A percentile compares a stretch with the other conserved stretches of the same genome.
These are phyloP conservation scores for Rhodotorula sp. DNA, from an alignment of 1,284 basidiomycete genomes.

Conservation along the genomic window DNA sequence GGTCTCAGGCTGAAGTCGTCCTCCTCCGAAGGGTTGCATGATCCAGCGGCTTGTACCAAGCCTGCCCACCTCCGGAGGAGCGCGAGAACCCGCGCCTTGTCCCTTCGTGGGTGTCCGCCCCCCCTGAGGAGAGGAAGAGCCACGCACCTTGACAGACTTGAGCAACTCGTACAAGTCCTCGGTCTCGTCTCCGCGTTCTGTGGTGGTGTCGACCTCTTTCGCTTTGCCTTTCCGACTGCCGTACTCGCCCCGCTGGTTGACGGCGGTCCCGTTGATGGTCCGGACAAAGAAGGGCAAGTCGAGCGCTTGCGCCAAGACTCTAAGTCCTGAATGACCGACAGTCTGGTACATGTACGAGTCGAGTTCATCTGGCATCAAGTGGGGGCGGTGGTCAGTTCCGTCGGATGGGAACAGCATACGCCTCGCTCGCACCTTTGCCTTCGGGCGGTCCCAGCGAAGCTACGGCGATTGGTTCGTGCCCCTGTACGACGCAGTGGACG, in stretches of 20 bases:
- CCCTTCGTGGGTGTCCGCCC: no score
- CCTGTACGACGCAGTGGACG: conserved; percentile 79
- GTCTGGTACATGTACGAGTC: conserved; percentile 99
- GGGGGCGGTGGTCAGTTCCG: background rate
- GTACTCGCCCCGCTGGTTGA: conserved; percentile 83
- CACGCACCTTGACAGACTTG: conserved; percentile 68
- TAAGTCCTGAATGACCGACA: conserved; percentile 91
- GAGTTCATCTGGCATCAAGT: conserved; percentile 73
- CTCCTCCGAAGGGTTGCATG: background rate
- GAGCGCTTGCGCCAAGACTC: conserved; percentile 80
- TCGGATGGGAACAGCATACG: background rate
- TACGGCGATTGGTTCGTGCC: conserved; percentile 83
- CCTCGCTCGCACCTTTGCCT: conserved; percentile 68
- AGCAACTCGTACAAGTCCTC: conserved; percentile 88
- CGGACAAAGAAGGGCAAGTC: conserved; percentile 81
- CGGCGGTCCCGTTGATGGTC: conserved; percentile 74
- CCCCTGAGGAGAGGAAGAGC: no score
- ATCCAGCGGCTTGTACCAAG: background rate
- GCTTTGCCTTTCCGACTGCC: conserved; percentile 55
- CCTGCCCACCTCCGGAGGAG: no score
- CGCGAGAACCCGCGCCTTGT: no score
- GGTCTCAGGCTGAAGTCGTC: no score
- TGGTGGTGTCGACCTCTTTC: background rate
- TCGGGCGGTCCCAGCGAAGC: conserved; percentile 80
- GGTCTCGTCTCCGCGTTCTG: conserved; percentile 76